Evolutionary conservation across 805 yeast genomes (phyloP).

Genomic region (Vanderwaltozyma yarrowii): DNA sequence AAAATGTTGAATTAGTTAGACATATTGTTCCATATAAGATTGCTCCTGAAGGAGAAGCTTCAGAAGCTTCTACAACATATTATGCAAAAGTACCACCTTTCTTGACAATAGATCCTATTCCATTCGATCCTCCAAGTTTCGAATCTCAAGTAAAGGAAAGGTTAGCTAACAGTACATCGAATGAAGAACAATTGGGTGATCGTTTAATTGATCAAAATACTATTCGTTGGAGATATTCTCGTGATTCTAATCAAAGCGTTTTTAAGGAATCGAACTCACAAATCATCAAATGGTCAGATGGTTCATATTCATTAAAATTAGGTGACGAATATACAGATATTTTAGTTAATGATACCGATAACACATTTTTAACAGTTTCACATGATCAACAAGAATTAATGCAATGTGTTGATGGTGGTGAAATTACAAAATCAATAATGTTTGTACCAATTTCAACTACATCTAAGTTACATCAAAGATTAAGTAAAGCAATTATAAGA

Average conservation of each 20-base stretch:
- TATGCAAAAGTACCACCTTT: slow-evolving; percentile 72
- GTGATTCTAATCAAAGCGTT: slow-evolving; percentile 57
- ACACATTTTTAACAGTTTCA: slow-evolving; percentile 61
- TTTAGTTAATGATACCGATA: slow-evolving; percentile 50
- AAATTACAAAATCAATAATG: slow-evolving; percentile 54
- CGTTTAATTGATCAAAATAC: slow-evolving; percentile 71
- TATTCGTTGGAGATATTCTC: slow-evolving; percentile 87
- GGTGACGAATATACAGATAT: slow-evolving; percentile 86
- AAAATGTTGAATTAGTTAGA: slow-evolving; percentile 31
- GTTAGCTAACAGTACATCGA: slow-evolving; percentile 24
- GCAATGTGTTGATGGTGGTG: slow-evolving; percentile 48
- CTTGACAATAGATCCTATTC: slow-evolving; percentile 70
- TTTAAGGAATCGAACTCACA: slow-evolving; percentile 83
- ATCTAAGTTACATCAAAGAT: slow-evolving; percentile 69
- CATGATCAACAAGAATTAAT: slow-evolving; percentile 64
- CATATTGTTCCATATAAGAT: slow-evolving; percentile 37
- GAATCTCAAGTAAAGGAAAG: slow-evolving; percentile 38
- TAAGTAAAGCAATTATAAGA: slow-evolving; percentile 56
- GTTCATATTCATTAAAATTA: slow-evolving; percentile 70
- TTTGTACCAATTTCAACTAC: slow-evolving; percentile 86
- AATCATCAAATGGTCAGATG: slow-evolving; percentile 91
- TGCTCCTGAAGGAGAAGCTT: slow-evolving; percentile 27
- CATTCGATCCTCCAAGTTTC: slow-evolving; percentile 70
- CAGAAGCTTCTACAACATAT: slow-evolving; percentile 29
- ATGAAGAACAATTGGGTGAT: slow-evolving; percentile 48